Percentiles rank a stretch among this genome's conserved stretches.
Conservation (phyloP, 2,329 filamentous ascomycete species). For the Xylaria sp. region DNA sequence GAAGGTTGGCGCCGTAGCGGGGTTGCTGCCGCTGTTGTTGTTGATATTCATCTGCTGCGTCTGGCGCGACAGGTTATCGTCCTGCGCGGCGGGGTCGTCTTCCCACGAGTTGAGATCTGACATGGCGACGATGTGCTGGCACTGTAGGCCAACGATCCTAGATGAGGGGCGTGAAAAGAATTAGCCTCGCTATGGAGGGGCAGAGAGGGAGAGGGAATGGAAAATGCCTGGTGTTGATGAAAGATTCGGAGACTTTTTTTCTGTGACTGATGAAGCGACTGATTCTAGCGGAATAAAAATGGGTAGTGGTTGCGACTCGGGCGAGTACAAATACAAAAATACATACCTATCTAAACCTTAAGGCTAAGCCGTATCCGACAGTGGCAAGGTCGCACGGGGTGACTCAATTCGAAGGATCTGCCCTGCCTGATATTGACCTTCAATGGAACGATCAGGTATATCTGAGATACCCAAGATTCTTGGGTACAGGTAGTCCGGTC, state of each 20-base stretch:
- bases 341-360: not conserved
- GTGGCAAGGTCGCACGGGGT: not conserved
- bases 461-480: not conserved
- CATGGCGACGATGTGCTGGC: conserved; percentile 62
- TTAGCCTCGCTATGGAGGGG: not conserved
- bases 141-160: conserved; percentile 10
- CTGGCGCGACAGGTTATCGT: conserved; percentile 81
- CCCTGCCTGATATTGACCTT: not conserved
- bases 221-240: not conserved
- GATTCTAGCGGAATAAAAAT: not conserved
- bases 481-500: not conserved
- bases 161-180: not conserved
- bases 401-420: not conserved
- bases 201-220: not conserved
- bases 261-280: not conserved
- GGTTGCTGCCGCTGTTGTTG: conserved; percentile 60
- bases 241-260: not conserved
- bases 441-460: not conserved
- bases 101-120: conserved; percentile 96
- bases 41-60: conserved; percentile 77
- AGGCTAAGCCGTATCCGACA: not conserved
- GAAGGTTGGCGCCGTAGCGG: conserved; percentile 65
- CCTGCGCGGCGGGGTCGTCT: conserved; percentile 81
- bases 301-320: conserved; percentile 1
- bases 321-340: not conserved